These are phyloP conservation scores for Stipa capillata DNA, from an alignment of 176 grass and related monocot species.

Conservation along the genomic window DNA sequence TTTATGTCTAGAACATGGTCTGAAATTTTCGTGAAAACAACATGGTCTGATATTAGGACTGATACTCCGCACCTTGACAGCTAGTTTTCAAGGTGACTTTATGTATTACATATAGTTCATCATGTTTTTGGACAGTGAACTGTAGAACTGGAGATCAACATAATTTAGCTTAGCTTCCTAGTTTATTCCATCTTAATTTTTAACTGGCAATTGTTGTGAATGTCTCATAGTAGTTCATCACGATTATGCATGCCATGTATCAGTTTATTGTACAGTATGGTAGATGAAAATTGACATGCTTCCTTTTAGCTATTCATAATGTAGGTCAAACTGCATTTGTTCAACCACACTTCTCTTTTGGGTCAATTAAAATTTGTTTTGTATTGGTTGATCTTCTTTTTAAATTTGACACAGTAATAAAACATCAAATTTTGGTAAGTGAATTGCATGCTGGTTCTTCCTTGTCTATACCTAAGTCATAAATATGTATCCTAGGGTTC, in stretches of 20 bases:
- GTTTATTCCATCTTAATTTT: conserved; percentile 11
- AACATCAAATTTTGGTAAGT: conserved; percentile 23
- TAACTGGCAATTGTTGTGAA: background rate
- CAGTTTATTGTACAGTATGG: background rate
- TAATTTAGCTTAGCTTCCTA: background rate
- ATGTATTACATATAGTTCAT: background rate
- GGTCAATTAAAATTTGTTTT: background rate
- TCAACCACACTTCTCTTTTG: too few relatives aligned
- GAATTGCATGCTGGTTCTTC: conserved; percentile 18
- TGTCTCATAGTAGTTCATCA: background rate
- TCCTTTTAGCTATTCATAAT: background rate
- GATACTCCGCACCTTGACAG: conserved; percentile 2
- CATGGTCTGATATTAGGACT: too few relatives aligned
- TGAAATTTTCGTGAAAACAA: too few relatives aligned
- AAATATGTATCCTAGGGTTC: conserved; percentile 33
- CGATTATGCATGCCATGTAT: background rate
- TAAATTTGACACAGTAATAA: conserved; percentile 4
- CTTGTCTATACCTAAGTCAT: conserved; percentile 30
- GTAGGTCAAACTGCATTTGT: too few relatives aligned
- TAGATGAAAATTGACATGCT: background rate
- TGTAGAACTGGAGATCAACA: background rate
- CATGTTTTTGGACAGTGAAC: background rate
- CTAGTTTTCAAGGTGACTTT: background rate
- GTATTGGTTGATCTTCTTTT: background rate
- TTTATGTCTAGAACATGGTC: background rate